Conservation (phyloP, 768 basidiomycete genomes). For the Bullera alba region DNA sequence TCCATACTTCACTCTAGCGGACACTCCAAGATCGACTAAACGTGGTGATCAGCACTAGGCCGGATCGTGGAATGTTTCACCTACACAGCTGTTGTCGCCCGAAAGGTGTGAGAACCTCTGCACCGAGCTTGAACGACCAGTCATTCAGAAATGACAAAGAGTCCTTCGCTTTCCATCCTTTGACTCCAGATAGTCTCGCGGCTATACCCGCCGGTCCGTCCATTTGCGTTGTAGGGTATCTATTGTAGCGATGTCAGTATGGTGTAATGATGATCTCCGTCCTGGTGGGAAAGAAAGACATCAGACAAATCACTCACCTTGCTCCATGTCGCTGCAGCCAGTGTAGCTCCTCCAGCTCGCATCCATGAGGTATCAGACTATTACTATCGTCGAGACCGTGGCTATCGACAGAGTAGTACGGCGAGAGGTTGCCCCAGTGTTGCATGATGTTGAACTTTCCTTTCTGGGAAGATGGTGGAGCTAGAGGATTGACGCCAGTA, state of each 20-base stretch:
- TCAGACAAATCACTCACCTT: constrained; percentile 10
- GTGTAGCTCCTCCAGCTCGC: constrained; percentile 35
- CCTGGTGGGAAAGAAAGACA: not conserved
- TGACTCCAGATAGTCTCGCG: constrained; percentile 15
- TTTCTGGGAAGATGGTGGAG: constrained; percentile 16
- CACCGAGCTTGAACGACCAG: constrained; percentile 82
- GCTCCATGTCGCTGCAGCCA: constrained; percentile 46
- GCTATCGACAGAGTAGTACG: constrained; percentile 38
- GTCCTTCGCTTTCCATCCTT: constrained; percentile 51
- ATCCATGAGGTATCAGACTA: constrained; percentile 31
- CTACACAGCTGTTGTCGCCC: constrained; percentile 71
- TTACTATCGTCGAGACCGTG: constrained; percentile 39
- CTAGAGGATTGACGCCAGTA: constrained; percentile 33
- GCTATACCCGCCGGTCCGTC: constrained; percentile 29
- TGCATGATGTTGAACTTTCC: constrained; percentile 38
- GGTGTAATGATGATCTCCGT: not conserved
- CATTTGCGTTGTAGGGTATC: constrained; percentile 34
- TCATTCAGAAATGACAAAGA: constrained; percentile 68
- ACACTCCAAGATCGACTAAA: constrained; percentile 59
- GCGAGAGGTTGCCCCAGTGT: constrained; percentile 44
- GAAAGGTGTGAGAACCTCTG: constrained; percentile 80
- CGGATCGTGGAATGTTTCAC: constrained; percentile 2
- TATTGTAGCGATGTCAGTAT: constrained; percentile 2
- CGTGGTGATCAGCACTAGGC: not conserved
- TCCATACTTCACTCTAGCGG: constrained; percentile 65